Base-by-base conservation (phyloP, 768 basidiomycete species). In the Hygrophoropsis aurantiaca region DNA sequence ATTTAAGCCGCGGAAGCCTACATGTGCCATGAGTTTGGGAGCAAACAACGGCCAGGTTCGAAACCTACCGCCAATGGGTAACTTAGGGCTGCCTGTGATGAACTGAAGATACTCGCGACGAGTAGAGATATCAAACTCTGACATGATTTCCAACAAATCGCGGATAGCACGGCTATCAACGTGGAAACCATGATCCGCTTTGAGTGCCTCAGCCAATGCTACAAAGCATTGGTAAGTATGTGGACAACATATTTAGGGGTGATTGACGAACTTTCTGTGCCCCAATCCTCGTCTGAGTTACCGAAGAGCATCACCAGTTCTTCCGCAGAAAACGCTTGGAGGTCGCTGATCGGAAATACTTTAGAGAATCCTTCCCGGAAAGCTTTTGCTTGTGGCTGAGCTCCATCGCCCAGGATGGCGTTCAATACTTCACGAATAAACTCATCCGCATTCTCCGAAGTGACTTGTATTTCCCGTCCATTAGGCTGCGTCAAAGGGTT, bases 111-210 rank as follows among this genome's bases (percentile, higher is more conserved):
- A 97, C 44, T 89, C 86, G 52, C 97, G 85, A 25, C 94, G 84
- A 15, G 80, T 79, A 2, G 79, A 64, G 13, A 62, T 65, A 58
- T 94, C 87, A 57, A 87, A 97, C 44, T 81, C 79, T 2, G 89
- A 74, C 84, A 99, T 90, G 52, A 92, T 79, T 44, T 89, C 90
- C 20, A 97, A 67, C 46, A 99, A 77, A 59, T 91, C 84, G 37
- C 86, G 83, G 50, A 99, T 94, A 0, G 93, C 84, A 30, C 87
- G 84, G 60, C 92, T 94, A 61, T 98, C 95, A 11, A 87, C 84
- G 59, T 95, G 94, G 76, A 94, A 99, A 7, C 97, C 97, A 62
- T 99, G 97, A 59, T 99, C 97, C 10, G 97, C 97, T 67, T 97
- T 98, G 64, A 97, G 66, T 3, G 88, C 84, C 63, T 95, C 94